Evolutionary conservation across 163 green algal species (phyloP).

Genomic region (Trebouxiophyceae sp.): DNA sequence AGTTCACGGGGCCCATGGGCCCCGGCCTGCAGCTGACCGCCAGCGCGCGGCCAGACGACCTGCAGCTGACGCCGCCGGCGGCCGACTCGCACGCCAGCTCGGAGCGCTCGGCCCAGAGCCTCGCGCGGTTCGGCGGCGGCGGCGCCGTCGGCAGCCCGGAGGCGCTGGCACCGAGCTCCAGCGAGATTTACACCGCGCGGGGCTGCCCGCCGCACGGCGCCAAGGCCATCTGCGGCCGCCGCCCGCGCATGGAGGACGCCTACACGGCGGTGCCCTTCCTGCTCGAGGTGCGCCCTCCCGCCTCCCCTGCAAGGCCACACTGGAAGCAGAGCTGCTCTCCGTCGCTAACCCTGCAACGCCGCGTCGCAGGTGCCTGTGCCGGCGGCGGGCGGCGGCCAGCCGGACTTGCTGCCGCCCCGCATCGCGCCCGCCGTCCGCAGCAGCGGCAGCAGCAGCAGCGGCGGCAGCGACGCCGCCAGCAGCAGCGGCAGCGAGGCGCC

Average conservation of each 20-base stretch:
- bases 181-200: background rate
- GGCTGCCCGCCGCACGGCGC: background rate
- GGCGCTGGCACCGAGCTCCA: background rate
- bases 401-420: constrained; percentile 63
- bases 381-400: constrained; percentile 7
- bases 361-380: constrained; percentile 6
- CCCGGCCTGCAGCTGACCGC: background rate
- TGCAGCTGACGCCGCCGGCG: no score
- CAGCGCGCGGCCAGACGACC: no score
- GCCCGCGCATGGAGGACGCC: constrained; percentile 85
- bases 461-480: no score
- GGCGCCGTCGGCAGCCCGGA: no score
- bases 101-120: background rate
- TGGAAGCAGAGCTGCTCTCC: background rate
- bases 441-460: constrained; percentile 2
- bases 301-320: no score
- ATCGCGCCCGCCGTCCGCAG: constrained; percentile 60
- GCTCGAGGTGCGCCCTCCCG: constrained; percentile 57
- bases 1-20: background rate
- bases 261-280: constrained; percentile 69
- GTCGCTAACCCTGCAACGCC: no score
- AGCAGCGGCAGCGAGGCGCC: no score
- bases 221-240: constrained; percentile 69
- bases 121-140: no score
- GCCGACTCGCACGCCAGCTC: background rate